Conservation (phyloP, 805 yeast genomes). For the Pichia paraexigua region DNA sequence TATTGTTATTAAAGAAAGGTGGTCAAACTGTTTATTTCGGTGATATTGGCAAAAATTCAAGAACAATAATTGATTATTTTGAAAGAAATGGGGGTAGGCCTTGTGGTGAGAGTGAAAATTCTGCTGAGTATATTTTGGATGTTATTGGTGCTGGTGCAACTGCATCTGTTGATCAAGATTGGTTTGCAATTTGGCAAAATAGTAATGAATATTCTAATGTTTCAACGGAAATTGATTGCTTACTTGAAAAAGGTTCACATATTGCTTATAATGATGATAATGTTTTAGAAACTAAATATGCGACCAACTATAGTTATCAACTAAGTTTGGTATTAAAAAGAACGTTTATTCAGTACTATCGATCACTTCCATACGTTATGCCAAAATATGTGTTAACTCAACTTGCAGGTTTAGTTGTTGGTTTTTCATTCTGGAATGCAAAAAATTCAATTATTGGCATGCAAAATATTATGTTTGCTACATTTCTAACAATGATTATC, state of each 20-base stretch:
- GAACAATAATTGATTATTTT: conserved; percentile 37
- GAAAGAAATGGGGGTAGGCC: conserved; percentile 53
- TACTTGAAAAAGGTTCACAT: conserved; percentile 16
- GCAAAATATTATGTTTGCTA: conserved; percentile 49
- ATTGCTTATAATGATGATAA: conserved; percentile 9
- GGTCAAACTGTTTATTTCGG: conserved; percentile 50
- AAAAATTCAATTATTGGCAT: conserved; percentile 44
- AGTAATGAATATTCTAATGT: conserved; percentile 22
- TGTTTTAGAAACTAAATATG: conserved; percentile 26
- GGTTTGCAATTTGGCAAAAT: conserved; percentile 54
- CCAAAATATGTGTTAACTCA: conserved; percentile 36
- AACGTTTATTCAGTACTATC: conserved; percentile 36
- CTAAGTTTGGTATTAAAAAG: conserved; percentile 30
- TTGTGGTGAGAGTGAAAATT: conserved; percentile 55
- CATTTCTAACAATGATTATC: conserved; percentile 46
- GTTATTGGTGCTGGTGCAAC: conserved; percentile 80
- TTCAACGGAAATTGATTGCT: conserved; percentile 24
- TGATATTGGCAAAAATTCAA: conserved; percentile 41
- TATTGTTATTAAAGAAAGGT: conserved; percentile 40
- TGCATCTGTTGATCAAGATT: conserved; percentile 48
- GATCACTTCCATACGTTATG: conserved; percentile 41
- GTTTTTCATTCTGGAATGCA: conserved; percentile 57
- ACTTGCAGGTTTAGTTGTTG: conserved; percentile 38
- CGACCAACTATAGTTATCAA: conserved; percentile 38
- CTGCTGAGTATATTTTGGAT: conserved; percentile 69